Base-by-base conservation (phyloP, 345 rosid genomes). In the Hibiscus trionum region DNA sequence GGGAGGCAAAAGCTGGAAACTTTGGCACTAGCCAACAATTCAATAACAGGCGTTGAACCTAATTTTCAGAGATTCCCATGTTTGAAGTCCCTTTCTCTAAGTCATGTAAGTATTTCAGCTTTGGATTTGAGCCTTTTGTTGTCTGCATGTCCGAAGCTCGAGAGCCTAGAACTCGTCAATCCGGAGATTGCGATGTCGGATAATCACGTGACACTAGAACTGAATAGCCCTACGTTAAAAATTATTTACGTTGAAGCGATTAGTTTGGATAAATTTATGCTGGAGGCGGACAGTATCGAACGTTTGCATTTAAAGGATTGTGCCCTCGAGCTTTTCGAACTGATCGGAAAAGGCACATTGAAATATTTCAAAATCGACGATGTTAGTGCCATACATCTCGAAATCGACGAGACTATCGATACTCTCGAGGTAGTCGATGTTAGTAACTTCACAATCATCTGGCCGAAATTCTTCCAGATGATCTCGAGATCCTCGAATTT, bases 221-320 rank as follows among this genome's bases (percentile, higher is more conserved):
- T 92, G 61, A 79, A 77, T 53, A 87, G 91, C 75, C 87, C 82
- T 0, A 85, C 90, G 10, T 11, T 94, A 63, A 91, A 87, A 83
- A 80, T 77, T 73, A 73, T 91, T 66, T 88, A 82, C 42, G 84
- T 91, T 26, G 91, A 84, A 78, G 86, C 87, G 31, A 84, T 86
- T 59, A 90, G 85, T 69, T 79, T 88, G 86, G 91, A 90, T 78
- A 91, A 90, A 76, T 87, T 94, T 70, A 83, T 91, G 55, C 42
- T 94, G 81, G 95, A 94, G 75, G 97, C 99, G n/a, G 96, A 95
- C 72, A 76, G 76, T 75, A 86, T 95, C 0, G 91, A 95, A 86
- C 79, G 61, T 50, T 83, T 95, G 83, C 90, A 91, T 61, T 82
- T 92, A 78, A 90, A 86, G 80, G 93, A 88, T 77, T 88, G 91